A percentile compares a stretch with the other conserved stretches of the same genome.
phyloP scores from a whole-genome alignment of 2,329 filamentous ascomycete species.

The Phialocephala subalpina region DNA sequence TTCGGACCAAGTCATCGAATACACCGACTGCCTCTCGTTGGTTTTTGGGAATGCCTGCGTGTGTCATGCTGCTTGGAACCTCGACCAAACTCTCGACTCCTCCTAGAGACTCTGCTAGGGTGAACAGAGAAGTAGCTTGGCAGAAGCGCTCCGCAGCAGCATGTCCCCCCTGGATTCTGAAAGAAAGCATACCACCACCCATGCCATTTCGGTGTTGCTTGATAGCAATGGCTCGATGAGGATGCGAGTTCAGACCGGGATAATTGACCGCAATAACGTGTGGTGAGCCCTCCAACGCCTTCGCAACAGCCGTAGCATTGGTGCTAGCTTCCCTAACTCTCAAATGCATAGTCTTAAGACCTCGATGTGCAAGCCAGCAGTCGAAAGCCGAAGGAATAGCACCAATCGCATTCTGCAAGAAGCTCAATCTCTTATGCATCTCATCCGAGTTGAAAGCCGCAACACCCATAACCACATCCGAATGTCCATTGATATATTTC shows the following conservation, averaged over 20 bases:
- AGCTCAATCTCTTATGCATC: constrained; percentile 79
- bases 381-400: constrained; percentile 95
- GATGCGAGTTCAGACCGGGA: constrained; percentile 87
- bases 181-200: constrained; percentile 97
- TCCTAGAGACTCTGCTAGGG: constrained; percentile 89
- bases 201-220: constrained; percentile 94
- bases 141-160: constrained; percentile 92
- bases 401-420: constrained; percentile 97
- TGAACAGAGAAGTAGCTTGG: constrained; percentile 88
- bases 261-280: constrained; percentile 94
- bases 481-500: constrained; percentile 99
- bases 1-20: constrained; percentile 90
- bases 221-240: constrained; percentile 82
- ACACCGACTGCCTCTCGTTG: constrained; percentile 93
- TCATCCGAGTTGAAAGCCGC: constrained; percentile 91
- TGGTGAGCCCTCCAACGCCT: constrained; percentile 78
- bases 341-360: constrained; percentile 95
- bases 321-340: constrained; percentile 83
- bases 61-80: constrained; percentile 95
- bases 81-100: constrained; percentile 93
- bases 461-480: constrained; percentile 96
- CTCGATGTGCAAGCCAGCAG: constrained; percentile 96
- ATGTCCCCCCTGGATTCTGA: constrained; percentile 89
- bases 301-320: constrained; percentile 83
- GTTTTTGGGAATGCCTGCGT: constrained; percentile 90